Base-by-base conservation (phyloP, 2,329 filamentous ascomycete genomes). In the Colletotrichum gigasporum region DNA sequence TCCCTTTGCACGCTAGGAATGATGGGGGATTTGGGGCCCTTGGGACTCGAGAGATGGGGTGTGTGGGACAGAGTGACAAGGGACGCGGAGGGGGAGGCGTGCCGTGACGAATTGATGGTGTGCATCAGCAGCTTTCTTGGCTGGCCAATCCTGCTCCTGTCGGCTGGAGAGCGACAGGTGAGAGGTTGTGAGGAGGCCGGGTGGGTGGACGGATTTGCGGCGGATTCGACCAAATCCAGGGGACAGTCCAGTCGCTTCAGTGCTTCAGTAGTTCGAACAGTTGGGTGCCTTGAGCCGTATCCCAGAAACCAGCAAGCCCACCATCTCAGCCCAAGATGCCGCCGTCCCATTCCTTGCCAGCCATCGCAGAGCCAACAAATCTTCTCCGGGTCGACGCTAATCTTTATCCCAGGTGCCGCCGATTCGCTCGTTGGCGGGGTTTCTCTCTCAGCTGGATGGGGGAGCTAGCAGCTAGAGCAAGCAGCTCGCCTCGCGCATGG, bases 81-180 rank as follows among this genome's bases (percentile, higher is more conserved):
- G 60, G 34, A 32, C 41, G n/a, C 42, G 42, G 55, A 41, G 32
- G 30, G 53, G 39, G 39, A 20, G 34, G 59, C 55, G 63, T 65
- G 26, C 20, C 9, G 41, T 47, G 44, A 60, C 22, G 39, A 34
- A 37, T 26, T 41, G 61, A 60, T 64, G 56, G 61, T 61, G 55
- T 64, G 48, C 61, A 64, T 61, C 61, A 60, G 47, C 55, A 60
- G 37, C 60, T 63, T 41, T 44, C 54, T 63, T 63, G 45, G 47
- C 47, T 30, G 47, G 61, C 56, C 41, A 64, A 64, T 54, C 61
- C 61, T 39, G 32, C 54, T 61, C 61, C 56, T 53, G 26, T 54
- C 61, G 56, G 41, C 18, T 54, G 26, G 41, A 53, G 30, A 44
- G 41, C 37, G 16, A 47, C 12, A 28, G 20, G 34, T 44, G 50